These are phyloP conservation scores for Silene vulgaris DNA, from an alignment of 179 eudicot species.

Conservation along the genomic window DNA sequence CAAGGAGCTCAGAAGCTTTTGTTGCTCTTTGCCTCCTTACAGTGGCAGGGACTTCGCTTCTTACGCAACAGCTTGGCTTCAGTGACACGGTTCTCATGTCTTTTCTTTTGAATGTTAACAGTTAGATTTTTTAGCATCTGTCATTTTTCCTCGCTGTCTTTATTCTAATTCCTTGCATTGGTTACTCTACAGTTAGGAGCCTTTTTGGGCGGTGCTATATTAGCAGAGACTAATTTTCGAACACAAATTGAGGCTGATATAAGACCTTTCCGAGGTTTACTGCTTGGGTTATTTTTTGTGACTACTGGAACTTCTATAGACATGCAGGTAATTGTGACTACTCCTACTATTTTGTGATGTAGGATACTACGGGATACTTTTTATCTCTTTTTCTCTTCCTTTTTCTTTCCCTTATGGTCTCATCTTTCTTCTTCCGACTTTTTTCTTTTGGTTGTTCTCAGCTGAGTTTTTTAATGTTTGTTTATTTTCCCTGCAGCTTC, in stretches of 20 bases:
- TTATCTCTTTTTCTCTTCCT: neutral
- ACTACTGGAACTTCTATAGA: conserved; percentile 97
- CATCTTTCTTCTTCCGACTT: neutral
- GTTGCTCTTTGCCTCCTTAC: conserved; percentile 94
- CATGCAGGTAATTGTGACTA: conserved; percentile 53
- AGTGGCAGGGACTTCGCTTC: conserved; percentile 92
- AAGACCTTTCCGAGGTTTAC: conserved; percentile 96
- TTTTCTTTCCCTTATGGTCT: neutral
- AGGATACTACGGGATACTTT: neutral
- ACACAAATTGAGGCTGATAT: conserved; percentile 99
- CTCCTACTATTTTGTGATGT: neutral
- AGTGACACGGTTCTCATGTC: conserved; percentile 78
- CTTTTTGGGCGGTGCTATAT: conserved; percentile 89
- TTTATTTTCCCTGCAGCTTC: conserved; percentile 52
- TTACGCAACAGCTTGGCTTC: conserved; percentile 95
- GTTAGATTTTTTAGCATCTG: neutral
- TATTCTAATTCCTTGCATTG: conserved; percentile 16
- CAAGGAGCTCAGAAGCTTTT: conserved; percentile 98
- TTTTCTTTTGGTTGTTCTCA: neutral
- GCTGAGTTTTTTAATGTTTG: conserved; percentile 1
- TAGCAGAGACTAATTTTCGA: conserved; percentile 95
- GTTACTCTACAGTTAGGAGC: conserved; percentile 77
- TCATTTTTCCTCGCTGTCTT: conserved; percentile 4
- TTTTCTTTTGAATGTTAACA: conserved; percentile 1
- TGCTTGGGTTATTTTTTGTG: conserved; percentile 90